Evolutionary conservation across 1,284 basidiomycete genomes (phyloP).

Genomic region (Pholiota adiposa): DNA sequence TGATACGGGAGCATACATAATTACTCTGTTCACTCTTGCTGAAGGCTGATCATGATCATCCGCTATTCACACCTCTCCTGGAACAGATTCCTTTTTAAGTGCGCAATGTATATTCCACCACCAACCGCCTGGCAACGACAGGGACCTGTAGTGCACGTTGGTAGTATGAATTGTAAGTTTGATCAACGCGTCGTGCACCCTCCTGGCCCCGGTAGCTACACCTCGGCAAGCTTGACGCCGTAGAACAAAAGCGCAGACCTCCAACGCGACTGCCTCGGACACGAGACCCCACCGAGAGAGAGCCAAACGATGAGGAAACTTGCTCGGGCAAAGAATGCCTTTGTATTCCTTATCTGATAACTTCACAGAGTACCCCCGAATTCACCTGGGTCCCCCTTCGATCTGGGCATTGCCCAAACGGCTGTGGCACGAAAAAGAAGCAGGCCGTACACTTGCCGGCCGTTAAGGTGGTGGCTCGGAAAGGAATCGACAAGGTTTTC

Average conservation of each 20-base stretch:
- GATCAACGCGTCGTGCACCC: too few relatives aligned
- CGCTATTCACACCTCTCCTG: too few relatives aligned
- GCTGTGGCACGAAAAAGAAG: neutral
- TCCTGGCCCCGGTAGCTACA: neutral
- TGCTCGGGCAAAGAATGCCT: neutral
- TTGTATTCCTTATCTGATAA: conserved; percentile 4
- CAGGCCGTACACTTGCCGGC: neutral
- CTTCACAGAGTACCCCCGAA: neutral
- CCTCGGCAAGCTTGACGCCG: neutral
- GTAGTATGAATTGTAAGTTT: too few relatives aligned
- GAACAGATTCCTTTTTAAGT: neutral
- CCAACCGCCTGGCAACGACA: neutral
- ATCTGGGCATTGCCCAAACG: neutral
- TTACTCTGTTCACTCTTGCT: neutral
- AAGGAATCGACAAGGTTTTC: neutral
- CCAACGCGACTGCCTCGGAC: neutral
- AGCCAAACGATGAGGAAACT: neutral
- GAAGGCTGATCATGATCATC: neutral
- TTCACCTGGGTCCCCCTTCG: conserved; percentile 1
- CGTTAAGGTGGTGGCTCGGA: neutral
- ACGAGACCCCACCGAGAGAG: neutral
- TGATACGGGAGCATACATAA: conserved; percentile 16
- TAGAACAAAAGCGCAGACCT: neutral
- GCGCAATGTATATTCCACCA: neutral
- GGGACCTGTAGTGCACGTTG: too few relatives aligned